Evolutionary conservation across 768 basidiomycete genomes (phyloP), one percentile per base, ranked within the genome.

Genomic region (Saitozyma sp.): DNA sequence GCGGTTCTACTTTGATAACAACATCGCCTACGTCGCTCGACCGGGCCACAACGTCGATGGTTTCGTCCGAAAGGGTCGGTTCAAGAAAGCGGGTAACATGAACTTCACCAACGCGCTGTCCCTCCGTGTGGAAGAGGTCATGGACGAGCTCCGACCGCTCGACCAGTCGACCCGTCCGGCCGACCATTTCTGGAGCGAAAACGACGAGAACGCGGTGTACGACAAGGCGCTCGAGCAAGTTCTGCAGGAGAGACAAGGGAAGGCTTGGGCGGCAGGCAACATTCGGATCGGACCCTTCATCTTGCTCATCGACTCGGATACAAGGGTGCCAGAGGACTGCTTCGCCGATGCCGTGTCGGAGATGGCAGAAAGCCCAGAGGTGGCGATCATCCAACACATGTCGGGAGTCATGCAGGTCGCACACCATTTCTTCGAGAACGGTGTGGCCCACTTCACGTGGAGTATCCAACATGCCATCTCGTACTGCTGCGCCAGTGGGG

Each of bases 321-420:
- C 88, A 16, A 81, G 89, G 62, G 87, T 89, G 17, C 90, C 91
- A 6, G 89, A 88, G 63, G 92, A 94, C 75, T 94, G 91, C 76
- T 87, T 95, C 77, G 84, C 90, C 59, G 91, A 93, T 80, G 92
- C 92, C 0, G 91, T 90, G 6, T 63, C 58, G 57, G 91, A 95
- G 75, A 83, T 95, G 64, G 82, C 86, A 8, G 88, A 90, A 78
- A 88, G 87, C 67, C 90, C 89, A 0, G 88, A 91, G 48, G 86
- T 92, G 29, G 91, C 87, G 3, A 91, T 95, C 80, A 88, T 95
- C 51, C 92, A 94, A 74, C 92, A 95, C 75, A 89, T 89, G 71
- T 91, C 89, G 6, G 89, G 91, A 69, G 91, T 93, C 68, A 91
- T 92, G 88, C 90, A 93, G 78, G 90, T 92, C 59, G 90, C 88